Conservation (phyloP, 192 early-diverging fungal genomes). For the Coemansia sp. region DNA sequence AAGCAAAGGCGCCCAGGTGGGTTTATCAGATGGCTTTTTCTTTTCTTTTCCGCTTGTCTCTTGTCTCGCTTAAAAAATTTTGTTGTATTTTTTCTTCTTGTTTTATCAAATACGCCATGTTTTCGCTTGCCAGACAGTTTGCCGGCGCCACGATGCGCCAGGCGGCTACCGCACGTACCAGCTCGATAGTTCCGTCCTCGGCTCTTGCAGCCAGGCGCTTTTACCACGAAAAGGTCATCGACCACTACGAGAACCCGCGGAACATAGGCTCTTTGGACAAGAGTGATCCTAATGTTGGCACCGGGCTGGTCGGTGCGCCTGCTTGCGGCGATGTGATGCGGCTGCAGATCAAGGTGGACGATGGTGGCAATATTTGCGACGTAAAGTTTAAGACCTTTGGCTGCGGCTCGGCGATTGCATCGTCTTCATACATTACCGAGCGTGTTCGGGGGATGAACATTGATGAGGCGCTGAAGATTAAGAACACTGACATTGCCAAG, state of each 20-base stretch:
- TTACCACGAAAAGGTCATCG: slow-evolving; percentile 78
- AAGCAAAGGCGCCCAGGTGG: not conserved
- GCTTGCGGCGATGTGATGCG: slow-evolving; percentile 92
- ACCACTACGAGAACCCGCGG: slow-evolving; percentile 95
- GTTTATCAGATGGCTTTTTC: slow-evolving; percentile 3
- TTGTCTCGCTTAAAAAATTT: not conserved
- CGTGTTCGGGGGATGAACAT: slow-evolving; percentile 93
- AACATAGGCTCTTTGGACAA: slow-evolving; percentile 95
- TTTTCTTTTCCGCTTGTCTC: slow-evolving; percentile 3
- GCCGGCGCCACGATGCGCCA: slow-evolving; percentile 20
- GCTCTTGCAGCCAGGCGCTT: slow-evolving; percentile 13
- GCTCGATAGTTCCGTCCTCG: not conserved
- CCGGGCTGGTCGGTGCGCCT: slow-evolving; percentile 90
- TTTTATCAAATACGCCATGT: slow-evolving; percentile 14
- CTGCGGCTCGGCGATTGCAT: slow-evolving; percentile 96
- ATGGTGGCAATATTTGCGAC: slow-evolving; percentile 89
- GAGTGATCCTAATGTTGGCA: slow-evolving; percentile 85
- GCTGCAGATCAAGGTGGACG: slow-evolving; percentile 97
- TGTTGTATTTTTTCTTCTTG: not conserved
- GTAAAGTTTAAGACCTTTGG: slow-evolving; percentile 99
- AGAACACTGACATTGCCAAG: slow-evolving; percentile 96
- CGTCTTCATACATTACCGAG: slow-evolving; percentile 88
- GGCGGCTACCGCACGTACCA: slow-evolving; percentile 7
- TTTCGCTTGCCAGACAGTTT: slow-evolving; percentile 26
- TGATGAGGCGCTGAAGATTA: slow-evolving; percentile 87